Evolutionary conservation across 1,139 yeast genomes (phyloP).

Genomic region (Citeromyces hawaiiensis): DNA sequence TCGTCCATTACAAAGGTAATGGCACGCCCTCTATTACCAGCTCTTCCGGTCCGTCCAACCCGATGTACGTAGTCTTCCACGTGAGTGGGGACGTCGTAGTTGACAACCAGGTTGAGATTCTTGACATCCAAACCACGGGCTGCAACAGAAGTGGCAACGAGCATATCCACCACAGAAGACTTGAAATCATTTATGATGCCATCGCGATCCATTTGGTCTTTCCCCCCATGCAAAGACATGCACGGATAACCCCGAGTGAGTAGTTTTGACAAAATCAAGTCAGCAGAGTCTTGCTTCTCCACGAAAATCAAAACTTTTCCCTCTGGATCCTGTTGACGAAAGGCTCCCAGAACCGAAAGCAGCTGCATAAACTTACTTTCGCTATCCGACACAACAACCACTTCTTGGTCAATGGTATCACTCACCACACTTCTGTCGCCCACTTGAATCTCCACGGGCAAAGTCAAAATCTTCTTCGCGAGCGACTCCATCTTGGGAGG

Average conservation of each 20-base stretch:
- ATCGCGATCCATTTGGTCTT: constrained; percentile 76
- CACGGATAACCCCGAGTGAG: constrained; percentile 43
- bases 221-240: constrained; percentile 82
- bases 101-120: constrained; percentile 64
- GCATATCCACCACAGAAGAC: constrained; percentile 41
- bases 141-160: constrained; percentile 88
- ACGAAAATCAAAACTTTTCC: constrained; percentile 70
- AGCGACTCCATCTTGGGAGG: constrained; percentile 68
- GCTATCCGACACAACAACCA: constrained; percentile 43
- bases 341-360: constrained; percentile 37
- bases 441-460: constrained; percentile 67
- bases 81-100: constrained; percentile 84
- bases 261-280: constrained; percentile 46
- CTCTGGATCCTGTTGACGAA: constrained; percentile 19
- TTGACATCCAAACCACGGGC: constrained; percentile 93
- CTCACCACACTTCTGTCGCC: constrained; percentile 82
- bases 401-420: constrained; percentile 57
- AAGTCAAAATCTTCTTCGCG: constrained; percentile 46
- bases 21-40: constrained; percentile 70
- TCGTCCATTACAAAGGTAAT: constrained; percentile 53
- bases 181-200: constrained; percentile 65
- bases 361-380: constrained; percentile 41
- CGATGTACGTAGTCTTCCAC: constrained; percentile 95
- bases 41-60: constrained; percentile 95
- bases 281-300: constrained; percentile 78